Evolutionary conservation across 495 filamentous ascomycete genomes (phyloP).

Genomic region (Astrothelium subdiscretum): DNA sequence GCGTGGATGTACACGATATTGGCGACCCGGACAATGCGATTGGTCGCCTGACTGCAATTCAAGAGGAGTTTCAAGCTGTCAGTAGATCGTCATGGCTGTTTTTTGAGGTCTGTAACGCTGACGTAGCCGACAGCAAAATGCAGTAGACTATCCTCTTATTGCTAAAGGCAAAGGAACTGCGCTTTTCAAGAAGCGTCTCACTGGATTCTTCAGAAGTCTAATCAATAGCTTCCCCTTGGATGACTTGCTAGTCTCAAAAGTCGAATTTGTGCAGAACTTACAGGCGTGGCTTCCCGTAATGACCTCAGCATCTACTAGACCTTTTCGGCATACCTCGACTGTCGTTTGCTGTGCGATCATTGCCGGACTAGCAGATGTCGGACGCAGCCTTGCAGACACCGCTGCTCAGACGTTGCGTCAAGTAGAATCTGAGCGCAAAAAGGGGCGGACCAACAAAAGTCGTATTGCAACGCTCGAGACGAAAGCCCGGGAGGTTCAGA

Average conservation of each 20-base stretch:
- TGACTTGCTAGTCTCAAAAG: constrained; percentile 62
- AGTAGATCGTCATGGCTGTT: constrained; percentile 10
- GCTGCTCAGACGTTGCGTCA: constrained; percentile 68
- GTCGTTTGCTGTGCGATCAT: constrained; percentile 66
- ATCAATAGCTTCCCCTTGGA: constrained; percentile 64
- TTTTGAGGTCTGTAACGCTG: constrained; percentile 5
- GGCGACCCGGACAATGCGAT: constrained; percentile 73
- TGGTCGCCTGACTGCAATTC: constrained; percentile 58
- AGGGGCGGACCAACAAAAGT: constrained; percentile 63
- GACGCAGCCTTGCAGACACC: constrained; percentile 49
- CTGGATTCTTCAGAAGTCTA: constrained; percentile 64
- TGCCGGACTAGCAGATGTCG: constrained; percentile 53
- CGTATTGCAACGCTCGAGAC: constrained; percentile 55
- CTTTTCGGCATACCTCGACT: constrained; percentile 88
- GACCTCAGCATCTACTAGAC: constrained; percentile 69
- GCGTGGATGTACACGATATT: constrained; percentile 66
- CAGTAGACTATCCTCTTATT: constrained; percentile 87
- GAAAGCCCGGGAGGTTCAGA: constrained; percentile 52
- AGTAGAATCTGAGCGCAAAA: constrained; percentile 68
- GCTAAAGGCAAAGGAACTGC: constrained; percentile 60
- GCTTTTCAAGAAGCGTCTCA: constrained; percentile 62
- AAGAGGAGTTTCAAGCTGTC: constrained; percentile 66
- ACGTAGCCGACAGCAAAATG: constrained; percentile 44
- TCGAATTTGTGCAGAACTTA: constrained; percentile 68
- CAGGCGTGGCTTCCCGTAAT: constrained; percentile 75